Evolutionary conservation across 306 rosid genomes (phyloP).

Genomic region (Ormosia emarginata): DNA sequence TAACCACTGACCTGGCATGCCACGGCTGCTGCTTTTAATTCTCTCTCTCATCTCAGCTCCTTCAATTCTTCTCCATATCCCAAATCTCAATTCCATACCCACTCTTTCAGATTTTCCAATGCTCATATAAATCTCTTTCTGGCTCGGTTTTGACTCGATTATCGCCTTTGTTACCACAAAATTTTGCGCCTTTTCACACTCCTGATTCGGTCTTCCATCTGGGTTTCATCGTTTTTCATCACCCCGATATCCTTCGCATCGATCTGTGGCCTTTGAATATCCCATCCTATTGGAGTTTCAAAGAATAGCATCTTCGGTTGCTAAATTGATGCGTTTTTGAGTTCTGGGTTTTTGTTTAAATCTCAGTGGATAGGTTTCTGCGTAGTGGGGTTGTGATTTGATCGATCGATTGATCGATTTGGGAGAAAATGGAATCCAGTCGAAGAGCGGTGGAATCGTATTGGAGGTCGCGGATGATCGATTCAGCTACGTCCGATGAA

Average conservation of each 20-base stretch:
- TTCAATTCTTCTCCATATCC: constrained; percentile 13
- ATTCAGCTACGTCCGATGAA: constrained; percentile 85
- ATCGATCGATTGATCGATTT: constrained; percentile 1
- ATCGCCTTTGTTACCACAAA: neutral
- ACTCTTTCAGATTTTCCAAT: neutral
- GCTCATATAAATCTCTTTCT: neutral
- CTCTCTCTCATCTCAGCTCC: neutral
- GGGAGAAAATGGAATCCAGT: constrained; percentile 80
- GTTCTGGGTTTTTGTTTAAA: neutral
- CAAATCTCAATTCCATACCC: neutral
- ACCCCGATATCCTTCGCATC: neutral
- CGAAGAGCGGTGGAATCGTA: constrained; percentile 98
- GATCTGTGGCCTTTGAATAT: neutral
- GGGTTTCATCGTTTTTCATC: neutral
- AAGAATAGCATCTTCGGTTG: too few species aligned
- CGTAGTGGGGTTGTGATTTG: constrained; percentile 5
- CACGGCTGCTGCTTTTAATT: neutral
- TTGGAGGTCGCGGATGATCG: constrained; percentile 89
- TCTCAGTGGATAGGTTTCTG: constrained; percentile 23
- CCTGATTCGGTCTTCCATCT: neutral
- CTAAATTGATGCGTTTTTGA: neutral
- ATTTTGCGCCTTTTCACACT: neutral
- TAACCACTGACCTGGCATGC: neutral
- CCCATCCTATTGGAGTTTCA: too few species aligned
- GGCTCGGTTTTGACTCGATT: neutral